Evolutionary conservation across 1,284 basidiomycete genomes (phyloP), one percentile per base, ranked within the genome.

Genomic region (Pyrrhoderma lamaoense): DNA sequence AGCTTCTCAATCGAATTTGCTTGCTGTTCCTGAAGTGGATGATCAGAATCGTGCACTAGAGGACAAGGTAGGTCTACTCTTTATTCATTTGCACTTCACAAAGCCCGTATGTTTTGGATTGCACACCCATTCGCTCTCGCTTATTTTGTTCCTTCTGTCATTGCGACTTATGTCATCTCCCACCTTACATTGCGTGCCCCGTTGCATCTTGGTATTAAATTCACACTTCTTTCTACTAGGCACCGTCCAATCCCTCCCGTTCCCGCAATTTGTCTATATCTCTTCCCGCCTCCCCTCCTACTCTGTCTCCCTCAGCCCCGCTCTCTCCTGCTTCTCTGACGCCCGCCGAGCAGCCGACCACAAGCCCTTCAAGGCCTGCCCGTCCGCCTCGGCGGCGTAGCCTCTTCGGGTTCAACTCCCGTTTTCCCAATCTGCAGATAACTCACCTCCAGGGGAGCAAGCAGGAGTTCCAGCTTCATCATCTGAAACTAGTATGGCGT

Each of bases 341-440:
- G 7, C 55, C 55, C 21, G 23, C 37, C 11, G 49, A 54, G 46
- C 52, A 54, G 44, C 36, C 52, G 3, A 31, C 55, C 4, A 25
- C 52, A n/a, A 44, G 38, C 42, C 35, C 39, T 13, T 16, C 43
- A 9, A 19, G 38, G 18, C 25, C 35, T 16, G 45, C 39, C 31
- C 27, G 44, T n/a, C 47, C 55, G 2, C 19, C 25, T 13, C 45
- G 45, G 27, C 45, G 46, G 44, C 55, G 55, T 3, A 53, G 52
- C 36, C 46, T 54, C 8, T 55, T 55, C 36, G 53, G 53, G n/a
- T 31, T 51, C 18, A 8, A 42, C 3, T 48, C 53, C 50, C 53
- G 19, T 54, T 51, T 22, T 27, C 40, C n/a, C 40, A 49, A 16
- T 27, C 48, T 14, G 27, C 44, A 35, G 27, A 38, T 22, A 38